Conservation (phyloP, 441 rosid genomes). For the Aquilaria agallochum region DNA sequence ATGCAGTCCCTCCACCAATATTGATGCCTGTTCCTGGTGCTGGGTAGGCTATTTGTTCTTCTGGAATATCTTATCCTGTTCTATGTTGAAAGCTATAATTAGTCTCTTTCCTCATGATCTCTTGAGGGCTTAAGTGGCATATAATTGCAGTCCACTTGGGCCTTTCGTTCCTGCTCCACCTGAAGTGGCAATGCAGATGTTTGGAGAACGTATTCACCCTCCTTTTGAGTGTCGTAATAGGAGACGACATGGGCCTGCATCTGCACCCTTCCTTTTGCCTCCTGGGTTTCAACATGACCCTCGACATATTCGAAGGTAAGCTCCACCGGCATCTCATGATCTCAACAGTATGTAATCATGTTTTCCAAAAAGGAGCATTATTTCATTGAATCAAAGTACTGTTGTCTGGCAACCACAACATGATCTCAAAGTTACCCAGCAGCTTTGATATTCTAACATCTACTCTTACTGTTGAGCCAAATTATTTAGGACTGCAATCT, state of each 20-base stretch:
- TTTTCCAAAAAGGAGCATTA: neutral
- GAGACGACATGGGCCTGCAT: constrained; percentile 51
- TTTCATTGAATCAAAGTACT: neutral
- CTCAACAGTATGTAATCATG: no score
- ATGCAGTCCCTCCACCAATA: constrained; percentile 86
- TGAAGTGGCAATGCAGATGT: constrained; percentile 95
- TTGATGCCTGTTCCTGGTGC: constrained; percentile 99
- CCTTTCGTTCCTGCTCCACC: constrained; percentile 99
- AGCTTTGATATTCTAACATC: no score
- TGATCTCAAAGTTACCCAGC: no score
- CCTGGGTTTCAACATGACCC: constrained; percentile 91
- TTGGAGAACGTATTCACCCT: constrained; percentile 79
- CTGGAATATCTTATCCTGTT: neutral
- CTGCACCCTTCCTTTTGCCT: constrained; percentile 68
- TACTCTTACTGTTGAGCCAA: no score
- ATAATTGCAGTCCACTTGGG: constrained; percentile 82
- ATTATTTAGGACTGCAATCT: no score
- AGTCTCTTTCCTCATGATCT: no score
- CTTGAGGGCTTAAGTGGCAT: neutral
- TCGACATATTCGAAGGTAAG: constrained; percentile 84
- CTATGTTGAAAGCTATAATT: no score
- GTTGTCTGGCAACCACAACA: constrained; percentile 7
- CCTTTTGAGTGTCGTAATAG: constrained; percentile 76
- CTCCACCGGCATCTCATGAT: no score
- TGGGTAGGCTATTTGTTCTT: constrained; percentile 53